These are phyloP conservation scores for Acer yangbiense DNA, from an alignment of 345 rosid species.

Conservation along the genomic window DNA sequence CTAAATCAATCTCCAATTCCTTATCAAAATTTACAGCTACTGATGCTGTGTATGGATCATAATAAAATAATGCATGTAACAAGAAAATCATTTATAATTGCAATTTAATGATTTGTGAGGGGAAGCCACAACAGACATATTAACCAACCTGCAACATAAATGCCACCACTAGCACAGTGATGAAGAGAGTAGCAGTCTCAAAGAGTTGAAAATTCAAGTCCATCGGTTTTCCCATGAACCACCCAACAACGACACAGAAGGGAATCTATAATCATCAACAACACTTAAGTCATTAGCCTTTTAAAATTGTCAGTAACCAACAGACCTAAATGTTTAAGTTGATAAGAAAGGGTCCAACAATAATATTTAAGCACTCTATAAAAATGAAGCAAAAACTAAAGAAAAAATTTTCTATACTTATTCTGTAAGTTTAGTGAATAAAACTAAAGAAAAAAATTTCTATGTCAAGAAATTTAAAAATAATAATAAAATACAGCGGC, in stretches of 20 bases:
- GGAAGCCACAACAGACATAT: neutral
- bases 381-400: neutral
- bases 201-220: conserved; percentile 55
- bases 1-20: neutral
- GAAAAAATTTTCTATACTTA: neutral
- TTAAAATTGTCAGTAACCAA: neutral
- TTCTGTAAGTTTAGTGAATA: neutral
- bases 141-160: conserved; percentile 52
- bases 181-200: conserved; percentile 54
- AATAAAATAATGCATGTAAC: neutral
- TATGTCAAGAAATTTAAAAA: neutral
- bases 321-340: no score
- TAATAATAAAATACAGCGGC: neutral
- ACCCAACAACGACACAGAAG: conserved; percentile 55
- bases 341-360: no score
- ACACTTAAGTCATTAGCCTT: neutral
- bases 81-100: neutral
- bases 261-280: conserved; percentile 43
- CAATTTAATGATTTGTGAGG: neutral
- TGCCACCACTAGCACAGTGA: conserved; percentile 58
- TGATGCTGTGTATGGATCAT: neutral
- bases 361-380: no score
- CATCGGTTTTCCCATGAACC: conserved; percentile 50
- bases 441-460: neutral
- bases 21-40: neutral